Percentiles rank a stretch among this genome's conserved stretches.
Conservation (phyloP, 2,329 filamentous ascomycete genomes). For the Colletotrichum sp. region DNA sequence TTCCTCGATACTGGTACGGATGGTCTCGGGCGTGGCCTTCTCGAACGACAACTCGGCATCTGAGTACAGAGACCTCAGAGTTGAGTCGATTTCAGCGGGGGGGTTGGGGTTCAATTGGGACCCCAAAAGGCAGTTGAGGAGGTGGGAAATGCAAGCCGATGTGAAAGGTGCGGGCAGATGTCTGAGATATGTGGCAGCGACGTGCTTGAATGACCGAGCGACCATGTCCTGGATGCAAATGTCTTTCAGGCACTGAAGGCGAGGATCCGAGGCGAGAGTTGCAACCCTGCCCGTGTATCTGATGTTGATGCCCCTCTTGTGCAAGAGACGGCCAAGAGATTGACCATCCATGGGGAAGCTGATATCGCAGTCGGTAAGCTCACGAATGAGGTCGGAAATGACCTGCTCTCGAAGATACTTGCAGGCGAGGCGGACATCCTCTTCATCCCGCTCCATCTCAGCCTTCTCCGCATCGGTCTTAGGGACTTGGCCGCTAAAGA, state of each 20-base stretch:
- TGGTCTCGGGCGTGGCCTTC: slow-evolving; percentile 73
- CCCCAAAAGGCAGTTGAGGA: slow-evolving; percentile 93
- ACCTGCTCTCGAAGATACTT: slow-evolving; percentile 76
- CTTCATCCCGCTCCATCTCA: slow-evolving; percentile 82
- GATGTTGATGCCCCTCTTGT: slow-evolving; percentile 97
- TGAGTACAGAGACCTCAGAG: slow-evolving; percentile 76
- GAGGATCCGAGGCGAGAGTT: slow-evolving; percentile 69
- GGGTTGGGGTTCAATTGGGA: slow-evolving; percentile 78
- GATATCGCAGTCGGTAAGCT: slow-evolving; percentile 89
- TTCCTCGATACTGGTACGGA: slow-evolving; percentile 72
- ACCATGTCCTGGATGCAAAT: slow-evolving; percentile 92
- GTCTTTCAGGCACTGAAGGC: slow-evolving; percentile 77
- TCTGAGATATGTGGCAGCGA: slow-evolving; percentile 79
- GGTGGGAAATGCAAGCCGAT: slow-evolving; percentile 80
- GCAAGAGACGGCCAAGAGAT: slow-evolving; percentile 84
- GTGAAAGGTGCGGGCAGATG: slow-evolving; percentile 80
- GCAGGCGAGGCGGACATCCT: slow-evolving; percentile 85
- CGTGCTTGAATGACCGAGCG: slow-evolving; percentile 93
- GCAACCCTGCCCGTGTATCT: slow-evolving; percentile 92
- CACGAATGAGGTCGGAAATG: slow-evolving; percentile 84
- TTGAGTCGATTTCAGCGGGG: slow-evolving; percentile 75
- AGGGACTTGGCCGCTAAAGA: slow-evolving; percentile 89
- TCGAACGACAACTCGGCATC: slow-evolving; percentile 85
- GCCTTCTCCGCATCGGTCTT: slow-evolving; percentile 91
- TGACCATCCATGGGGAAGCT: slow-evolving; percentile 99